Base-by-base conservation (phyloP, 2,329 filamentous ascomycete genomes). In the Monosporascus sp. region DNA sequence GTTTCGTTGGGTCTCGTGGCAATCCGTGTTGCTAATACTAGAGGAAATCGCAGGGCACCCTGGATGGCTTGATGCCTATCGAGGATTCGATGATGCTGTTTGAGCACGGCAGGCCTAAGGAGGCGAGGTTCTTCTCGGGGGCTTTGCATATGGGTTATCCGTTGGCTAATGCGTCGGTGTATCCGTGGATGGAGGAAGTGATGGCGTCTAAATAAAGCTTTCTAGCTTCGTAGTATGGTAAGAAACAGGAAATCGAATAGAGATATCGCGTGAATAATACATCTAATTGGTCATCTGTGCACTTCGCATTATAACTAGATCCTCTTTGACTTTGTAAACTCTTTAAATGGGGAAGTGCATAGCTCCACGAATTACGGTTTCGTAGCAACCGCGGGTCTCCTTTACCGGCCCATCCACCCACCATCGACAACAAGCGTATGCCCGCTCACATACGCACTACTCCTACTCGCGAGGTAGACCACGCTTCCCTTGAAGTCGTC, bases 401-500 rank as follows among this genome's bases (percentile, higher is more conserved):
- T 14, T 49, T 75, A 95, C 75, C 90, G 78, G 5, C 89, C 90
- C 90, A 95, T 94, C 90, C 90, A 96, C 7, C 91, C 91, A 9
- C 91, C 91, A 70, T 96, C 91, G 47, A 96, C 89, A 18, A 88
- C 86, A 60, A 96, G 66, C 3, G 90, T 75, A 71, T 95, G 89
- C 0, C 90, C 90, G 60, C 81, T 89, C 38, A 96, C 85, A 72
- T 95, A 96, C 8, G 75, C 81, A 67, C 87, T 89, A 25, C 85
- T 87, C 64, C 74, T 78, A 63, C 87, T 87, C 1, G 89, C 88
- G 59, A 96, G 72, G 65, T 84, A 96, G 38, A 95, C 85, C 0
- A 86, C 80, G 0, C 83, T 84, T 0, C 90, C 90, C 75, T 92
- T 91, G 69, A 96, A 95, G 64, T 96, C 91, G 39, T 94, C 89